phyloP scores from a whole-genome alignment of 73 alveolate genomes.

The Paramecium octaurelia region DNA sequence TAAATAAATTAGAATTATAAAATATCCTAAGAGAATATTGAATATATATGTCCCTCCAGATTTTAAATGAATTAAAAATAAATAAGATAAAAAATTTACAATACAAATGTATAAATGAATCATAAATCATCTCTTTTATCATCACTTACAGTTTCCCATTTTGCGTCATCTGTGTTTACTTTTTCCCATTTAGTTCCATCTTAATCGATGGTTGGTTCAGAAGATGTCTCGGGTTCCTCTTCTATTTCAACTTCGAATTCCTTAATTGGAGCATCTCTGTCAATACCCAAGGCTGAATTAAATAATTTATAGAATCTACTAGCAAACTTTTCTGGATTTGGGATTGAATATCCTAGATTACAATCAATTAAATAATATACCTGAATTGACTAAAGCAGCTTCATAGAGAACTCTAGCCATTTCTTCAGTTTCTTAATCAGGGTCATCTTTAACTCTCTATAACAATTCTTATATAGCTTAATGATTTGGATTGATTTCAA shows the following conservation, averaged over 20 bases:
- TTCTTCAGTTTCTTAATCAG: conserved; percentile 74
- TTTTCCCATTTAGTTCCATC: conserved; percentile 56
- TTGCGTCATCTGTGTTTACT: conserved; percentile 13
- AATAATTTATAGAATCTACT: conserved; percentile 69
- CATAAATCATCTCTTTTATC: conserved; percentile 46
- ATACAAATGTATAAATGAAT: not conserved
- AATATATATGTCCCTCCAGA: not conserved
- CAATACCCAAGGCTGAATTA: conserved; percentile 74
- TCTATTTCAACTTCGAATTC: conserved; percentile 81
- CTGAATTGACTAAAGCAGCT: conserved; percentile 83
- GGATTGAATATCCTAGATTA: conserved; percentile 55
- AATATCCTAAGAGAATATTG: not conserved
- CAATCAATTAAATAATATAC: conserved; percentile 44
- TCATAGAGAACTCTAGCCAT: conserved; percentile 75
- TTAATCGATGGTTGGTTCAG: not conserved
- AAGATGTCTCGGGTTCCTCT: conserved; percentile 65
- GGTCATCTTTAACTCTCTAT: conserved; percentile 70
- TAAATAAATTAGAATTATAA: not conserved
- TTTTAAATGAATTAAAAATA: not conserved
- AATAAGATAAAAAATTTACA: not conserved
- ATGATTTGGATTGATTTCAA: conserved; percentile 97
- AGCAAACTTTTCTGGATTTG: conserved; percentile 72
- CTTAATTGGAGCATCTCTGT: conserved; percentile 71
- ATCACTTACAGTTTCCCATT: conserved; percentile 15
- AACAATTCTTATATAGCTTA: conserved; percentile 89